phyloP scores from a whole-genome alignment of 31 red algal genomes.

The Asparagopsis taxiformis region DNA sequence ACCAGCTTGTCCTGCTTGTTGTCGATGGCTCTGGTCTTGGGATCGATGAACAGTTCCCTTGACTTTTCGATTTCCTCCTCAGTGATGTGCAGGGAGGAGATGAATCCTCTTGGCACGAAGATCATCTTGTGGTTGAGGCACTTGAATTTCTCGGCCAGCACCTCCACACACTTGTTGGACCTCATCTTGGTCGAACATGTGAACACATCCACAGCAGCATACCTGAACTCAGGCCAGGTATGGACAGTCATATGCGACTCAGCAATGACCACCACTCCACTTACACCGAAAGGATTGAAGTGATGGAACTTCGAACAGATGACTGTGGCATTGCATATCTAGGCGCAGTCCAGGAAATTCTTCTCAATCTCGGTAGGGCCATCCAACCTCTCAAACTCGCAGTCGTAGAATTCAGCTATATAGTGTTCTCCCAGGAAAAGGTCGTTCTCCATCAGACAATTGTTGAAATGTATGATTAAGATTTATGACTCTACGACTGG shows the following conservation, averaged over 20 bases:
- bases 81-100: too few relatives aligned
- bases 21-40: too few relatives aligned
- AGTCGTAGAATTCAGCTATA: background rate
- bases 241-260: constrained; percentile 21
- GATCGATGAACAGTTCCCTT: too few relatives aligned
- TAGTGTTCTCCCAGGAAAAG: constrained; percentile 5
- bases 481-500: too few relatives aligned
- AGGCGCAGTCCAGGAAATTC: background rate
- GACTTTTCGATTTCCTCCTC: too few relatives aligned
- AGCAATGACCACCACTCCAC: background rate
- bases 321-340: constrained; percentile 2
- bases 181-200: constrained; percentile 18
- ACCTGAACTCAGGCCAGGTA: constrained; percentile 19
- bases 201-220: constrained; percentile 18
- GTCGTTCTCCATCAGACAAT: too few relatives aligned
- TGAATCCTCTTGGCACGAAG: background rate
- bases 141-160: background rate
- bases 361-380: background rate
- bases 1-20: background rate
- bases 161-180: background rate
- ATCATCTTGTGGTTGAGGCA: constrained; percentile 1
- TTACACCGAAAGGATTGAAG: constrained; percentile 6
- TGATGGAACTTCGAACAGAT: constrained; percentile 3
- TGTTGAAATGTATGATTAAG: too few relatives aligned
- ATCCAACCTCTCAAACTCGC: background rate